These are phyloP conservation scores for Beta lomatogona DNA, from an alignment of 179 eudicot genomes.

Conservation along the genomic window DNA sequence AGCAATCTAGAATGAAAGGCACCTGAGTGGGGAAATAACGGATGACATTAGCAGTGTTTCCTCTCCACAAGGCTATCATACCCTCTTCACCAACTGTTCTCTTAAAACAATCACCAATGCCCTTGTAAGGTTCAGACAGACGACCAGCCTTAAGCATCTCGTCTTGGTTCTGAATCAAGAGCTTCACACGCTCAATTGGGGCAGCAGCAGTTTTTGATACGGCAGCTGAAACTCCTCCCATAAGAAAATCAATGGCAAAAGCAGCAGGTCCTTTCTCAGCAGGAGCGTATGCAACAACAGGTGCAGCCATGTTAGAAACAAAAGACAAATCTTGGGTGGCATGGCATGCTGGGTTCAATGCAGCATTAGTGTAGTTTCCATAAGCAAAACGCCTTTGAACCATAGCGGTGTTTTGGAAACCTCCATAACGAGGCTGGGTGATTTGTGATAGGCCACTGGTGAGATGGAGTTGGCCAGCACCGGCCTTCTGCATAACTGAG, in stretches of 20 bases:
- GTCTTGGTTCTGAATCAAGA: constrained; percentile 82
- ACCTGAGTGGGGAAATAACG: constrained; percentile 92
- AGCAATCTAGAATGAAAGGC: background rate
- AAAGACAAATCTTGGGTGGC: constrained; percentile 47
- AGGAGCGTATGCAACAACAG: constrained; percentile 66
- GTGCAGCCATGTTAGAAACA: constrained; percentile 41
- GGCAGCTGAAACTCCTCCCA: constrained; percentile 88
- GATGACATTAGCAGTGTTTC: constrained; percentile 81
- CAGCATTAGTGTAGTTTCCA: constrained; percentile 60
- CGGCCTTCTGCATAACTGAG: constrained; percentile 51
- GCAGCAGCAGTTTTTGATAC: constrained; percentile 85
- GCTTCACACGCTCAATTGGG: constrained; percentile 83
- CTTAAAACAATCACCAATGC: constrained; percentile 71
- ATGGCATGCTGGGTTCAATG: constrained; percentile 35
- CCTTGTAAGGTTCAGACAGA: constrained; percentile 77
- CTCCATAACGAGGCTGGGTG: constrained; percentile 42
- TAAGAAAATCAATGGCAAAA: constrained; percentile 68
- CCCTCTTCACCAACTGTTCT: constrained; percentile 72
- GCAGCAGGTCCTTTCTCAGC: constrained; percentile 55
- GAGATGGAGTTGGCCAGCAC: constrained; percentile 48
- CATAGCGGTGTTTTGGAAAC: constrained; percentile 43
- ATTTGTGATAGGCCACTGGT: constrained; percentile 42
- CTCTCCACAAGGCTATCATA: constrained; percentile 64
- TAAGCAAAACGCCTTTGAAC: constrained; percentile 43
- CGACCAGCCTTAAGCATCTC: constrained; percentile 78